Base-by-base conservation (phyloP, 257 asterid species). In the Lycium barbarum region DNA sequence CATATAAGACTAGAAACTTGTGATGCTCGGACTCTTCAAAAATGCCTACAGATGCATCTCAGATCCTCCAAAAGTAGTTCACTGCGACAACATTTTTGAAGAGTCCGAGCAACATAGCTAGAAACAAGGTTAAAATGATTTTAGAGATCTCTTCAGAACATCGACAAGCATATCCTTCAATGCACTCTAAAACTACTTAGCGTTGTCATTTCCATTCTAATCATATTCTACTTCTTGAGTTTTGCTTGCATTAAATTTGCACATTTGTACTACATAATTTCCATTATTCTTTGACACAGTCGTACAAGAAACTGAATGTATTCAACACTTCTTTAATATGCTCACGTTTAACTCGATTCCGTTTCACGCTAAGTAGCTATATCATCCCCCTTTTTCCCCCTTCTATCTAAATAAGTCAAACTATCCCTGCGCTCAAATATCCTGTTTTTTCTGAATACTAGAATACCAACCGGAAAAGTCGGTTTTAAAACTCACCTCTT, bases 401-500 rank as follows among this genome's bases (percentile, higher is more conserved):
- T 17, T 18, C 14, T 17, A 9, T 49, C 22, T 82, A 51, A 18
- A 51, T 14, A 45, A 74, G 7, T 22, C 3, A 0, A 74, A 74
- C 22, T 20, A 13, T 17, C 61, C 63, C 13, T 18, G 20, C 63
- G 12, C 4, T 58, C 26, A 3, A 33, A 9, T 20, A 35, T 14
- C 81, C 18, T 74, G 7, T 53, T 10, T 47, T 11, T 26, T 33
- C 15, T 36, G 12, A 7, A 70, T 8, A 13, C 1, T 35, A 7
- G 18, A 10, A 33, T 22, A 55, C 1, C 53, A 86, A 20, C 81
- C 3, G 14, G 47, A 51, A 76, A 3, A 76, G 6, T 53, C 1
- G 82, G 63, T n/a, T n/a, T n/a, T n/a, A n/a, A 17, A 17, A 35
- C 81, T 68, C 72, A 94, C 99, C 98, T 94, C 99, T 84, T 91